These are phyloP conservation scores for Paramecium tetraurelia DNA, from an alignment of 73 alveolate species.

Conservation along the genomic window DNA sequence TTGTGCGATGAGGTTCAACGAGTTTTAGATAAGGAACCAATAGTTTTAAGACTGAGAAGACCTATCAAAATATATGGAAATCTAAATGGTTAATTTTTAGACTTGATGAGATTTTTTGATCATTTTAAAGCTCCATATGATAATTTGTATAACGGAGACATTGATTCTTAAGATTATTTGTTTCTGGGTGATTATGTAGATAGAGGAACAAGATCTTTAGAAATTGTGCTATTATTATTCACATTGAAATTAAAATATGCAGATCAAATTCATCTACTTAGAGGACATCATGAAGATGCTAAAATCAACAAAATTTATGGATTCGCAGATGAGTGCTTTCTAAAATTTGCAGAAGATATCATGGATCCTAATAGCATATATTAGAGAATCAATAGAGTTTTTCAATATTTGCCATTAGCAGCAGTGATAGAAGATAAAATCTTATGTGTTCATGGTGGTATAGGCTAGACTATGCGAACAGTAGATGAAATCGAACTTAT, in stretches of 20 bases:
- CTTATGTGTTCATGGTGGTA: conserved; percentile 86
- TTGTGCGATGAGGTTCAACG: conserved; percentile 57
- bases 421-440: conserved; percentile 77
- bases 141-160: conserved; percentile 56
- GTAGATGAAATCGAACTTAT: conserved; percentile 82
- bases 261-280: conserved; percentile 67
- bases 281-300: conserved; percentile 87
- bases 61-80: conserved; percentile 93
- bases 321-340: conserved; percentile 80
- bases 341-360: conserved; percentile 74
- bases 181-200: conserved; percentile 86
- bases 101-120: conserved; percentile 98
- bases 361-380: conserved; percentile 74
- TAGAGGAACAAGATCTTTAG: conserved; percentile 84
- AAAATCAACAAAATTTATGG: conserved; percentile 80
- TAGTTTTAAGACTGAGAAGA: conserved; percentile 12
- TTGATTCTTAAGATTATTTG: conserved; percentile 68
- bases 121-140: conserved; percentile 63
- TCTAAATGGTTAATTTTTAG: conserved; percentile 98
- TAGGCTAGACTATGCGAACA: conserved; percentile 77
- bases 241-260: conserved; percentile 67
- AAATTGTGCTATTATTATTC: conserved; percentile 67
- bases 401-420: conserved; percentile 83
- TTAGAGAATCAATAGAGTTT: conserved; percentile 78
- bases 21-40: conserved; percentile 45